Evolutionary conservation across 1,284 basidiomycete species (phyloP).

Genomic region (Mycena citricolor): DNA sequence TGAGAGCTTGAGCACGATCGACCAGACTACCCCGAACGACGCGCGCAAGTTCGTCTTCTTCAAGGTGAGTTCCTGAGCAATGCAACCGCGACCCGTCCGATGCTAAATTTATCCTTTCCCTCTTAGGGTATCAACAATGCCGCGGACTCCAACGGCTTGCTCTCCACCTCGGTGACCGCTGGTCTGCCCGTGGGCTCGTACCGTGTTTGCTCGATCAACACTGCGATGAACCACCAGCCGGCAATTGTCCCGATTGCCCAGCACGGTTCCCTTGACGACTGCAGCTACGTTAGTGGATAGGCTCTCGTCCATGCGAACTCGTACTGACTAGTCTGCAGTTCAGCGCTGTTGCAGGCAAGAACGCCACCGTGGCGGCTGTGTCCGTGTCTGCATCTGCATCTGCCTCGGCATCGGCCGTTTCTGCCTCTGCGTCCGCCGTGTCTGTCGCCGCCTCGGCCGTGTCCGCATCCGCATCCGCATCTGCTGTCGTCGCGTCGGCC

Average conservation of each 20-base stretch:
- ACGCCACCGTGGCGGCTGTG: no score
- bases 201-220: conserved; percentile 50
- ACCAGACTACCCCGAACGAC: conserved; percentile 52
- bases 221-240: conserved; percentile 61
- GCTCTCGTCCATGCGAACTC: no score
- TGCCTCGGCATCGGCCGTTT: no score
- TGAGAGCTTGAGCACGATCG: conserved; percentile 48
- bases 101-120: conserved; percentile 46
- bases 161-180: conserved; percentile 55
- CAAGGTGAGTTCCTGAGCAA: conserved; percentile 47
- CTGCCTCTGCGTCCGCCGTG: no score
- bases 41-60: conserved; percentile 65
- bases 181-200: conserved; percentile 61
- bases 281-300: conserved; percentile 56
- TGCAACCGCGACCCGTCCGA: not conserved
- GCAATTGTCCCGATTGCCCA: conserved; percentile 52
- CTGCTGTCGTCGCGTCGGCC: no score
- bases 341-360: no score
- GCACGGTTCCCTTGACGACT: conserved; percentile 62
- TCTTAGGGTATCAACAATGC: conserved; percentile 32
- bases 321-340: no score
- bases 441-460: no score
- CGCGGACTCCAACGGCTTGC: conserved; percentile 39
- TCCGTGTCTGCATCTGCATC: no score
- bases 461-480: no score